Percentiles rank a stretch among this genome's conserved stretches.
Conservation (phyloP, 2,329 filamentous ascomycete species). For the Colletotrichum neosansevieriae region DNA sequence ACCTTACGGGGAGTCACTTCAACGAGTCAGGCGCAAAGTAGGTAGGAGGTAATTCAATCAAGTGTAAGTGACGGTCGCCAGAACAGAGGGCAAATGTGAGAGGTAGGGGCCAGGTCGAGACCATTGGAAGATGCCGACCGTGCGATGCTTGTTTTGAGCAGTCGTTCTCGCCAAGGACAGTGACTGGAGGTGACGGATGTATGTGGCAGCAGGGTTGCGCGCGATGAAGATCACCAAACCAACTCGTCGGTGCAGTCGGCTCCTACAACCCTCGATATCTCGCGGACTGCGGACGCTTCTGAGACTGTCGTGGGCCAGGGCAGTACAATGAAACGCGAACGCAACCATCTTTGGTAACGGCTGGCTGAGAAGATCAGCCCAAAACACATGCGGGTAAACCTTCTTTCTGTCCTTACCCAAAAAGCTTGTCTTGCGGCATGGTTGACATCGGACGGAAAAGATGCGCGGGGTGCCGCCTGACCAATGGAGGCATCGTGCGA, state of each 20-base stretch:
- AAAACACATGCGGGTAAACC: conserved; percentile 27
- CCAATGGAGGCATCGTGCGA: conserved; percentile 1
- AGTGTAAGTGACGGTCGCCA: neutral
- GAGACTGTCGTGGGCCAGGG: conserved; percentile 3
- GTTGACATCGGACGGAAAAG: conserved; percentile 23
- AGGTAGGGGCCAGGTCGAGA: conserved; percentile 12
- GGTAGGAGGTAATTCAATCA: neutral
- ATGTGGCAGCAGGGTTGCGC: neutral
- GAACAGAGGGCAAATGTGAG: neutral
- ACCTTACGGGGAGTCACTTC: neutral
- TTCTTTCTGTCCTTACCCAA: conserved; percentile 19
- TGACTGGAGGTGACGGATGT: neutral
- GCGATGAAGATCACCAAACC: conserved; percentile 6
- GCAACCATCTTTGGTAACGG: conserved; percentile 16
- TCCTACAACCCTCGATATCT: neutral
- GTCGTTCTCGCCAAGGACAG: conserved; percentile 24
- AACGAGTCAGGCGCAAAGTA: conserved; percentile 15
- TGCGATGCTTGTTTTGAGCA: conserved; percentile 1
- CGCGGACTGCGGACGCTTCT: neutral
- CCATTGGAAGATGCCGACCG: neutral
- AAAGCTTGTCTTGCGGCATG: conserved; percentile 19
- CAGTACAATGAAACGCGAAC: conserved; percentile 21
- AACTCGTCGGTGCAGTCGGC: neutral
- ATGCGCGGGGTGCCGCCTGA: neutral
- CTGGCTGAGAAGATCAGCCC: conserved; percentile 26